Evolutionary conservation across 2,329 filamentous ascomycete species (phyloP).

Genomic region (Aspergillus cejpii): DNA sequence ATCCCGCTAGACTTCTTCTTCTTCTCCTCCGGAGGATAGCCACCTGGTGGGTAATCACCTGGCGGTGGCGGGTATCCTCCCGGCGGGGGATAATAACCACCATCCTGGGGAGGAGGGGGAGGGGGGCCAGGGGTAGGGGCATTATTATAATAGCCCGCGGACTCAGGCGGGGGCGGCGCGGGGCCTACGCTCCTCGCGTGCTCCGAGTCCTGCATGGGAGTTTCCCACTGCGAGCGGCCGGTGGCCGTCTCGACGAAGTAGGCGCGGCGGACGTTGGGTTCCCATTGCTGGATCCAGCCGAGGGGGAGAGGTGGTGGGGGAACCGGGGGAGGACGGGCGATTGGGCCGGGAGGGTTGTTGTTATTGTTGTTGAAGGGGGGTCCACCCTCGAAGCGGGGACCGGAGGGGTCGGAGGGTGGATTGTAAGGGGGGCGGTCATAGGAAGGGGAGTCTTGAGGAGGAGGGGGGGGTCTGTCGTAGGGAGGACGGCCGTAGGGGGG

Average conservation of each 20-base stretch:
- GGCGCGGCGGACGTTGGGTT: slow-evolving; percentile 55
- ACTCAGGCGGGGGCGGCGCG: slow-evolving; percentile 16
- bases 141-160: slow-evolving; percentile 20
- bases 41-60: slow-evolving; percentile 17
- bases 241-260: slow-evolving; percentile 59
- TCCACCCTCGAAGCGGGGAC: slow-evolving; percentile 24
- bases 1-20: slow-evolving; percentile 42
- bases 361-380: slow-evolving; percentile 29
- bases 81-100: slow-evolving; percentile 13
- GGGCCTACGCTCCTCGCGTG: slow-evolving; percentile 18
- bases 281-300: slow-evolving; percentile 60
- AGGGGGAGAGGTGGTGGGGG: slow-evolving; percentile 49
- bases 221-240: slow-evolving; percentile 59
- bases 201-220: slow-evolving; percentile 37
- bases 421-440: background rate
- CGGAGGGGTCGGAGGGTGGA: slow-evolving; percentile 12
- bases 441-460: background rate
- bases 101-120: slow-evolving; percentile 11
- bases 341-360: slow-evolving; percentile 23
- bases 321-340: slow-evolving; percentile 28
- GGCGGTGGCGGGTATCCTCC: slow-evolving; percentile 6
- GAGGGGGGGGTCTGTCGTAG: slow-evolving; percentile 2
- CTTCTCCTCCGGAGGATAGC: slow-evolving; percentile 19
- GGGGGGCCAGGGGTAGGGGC: too few species aligned
- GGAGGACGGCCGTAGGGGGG: slow-evolving; percentile 3